Conservation (phyloP, 108 stramenopile genomes). For the Heterococcus sp. region DNA sequence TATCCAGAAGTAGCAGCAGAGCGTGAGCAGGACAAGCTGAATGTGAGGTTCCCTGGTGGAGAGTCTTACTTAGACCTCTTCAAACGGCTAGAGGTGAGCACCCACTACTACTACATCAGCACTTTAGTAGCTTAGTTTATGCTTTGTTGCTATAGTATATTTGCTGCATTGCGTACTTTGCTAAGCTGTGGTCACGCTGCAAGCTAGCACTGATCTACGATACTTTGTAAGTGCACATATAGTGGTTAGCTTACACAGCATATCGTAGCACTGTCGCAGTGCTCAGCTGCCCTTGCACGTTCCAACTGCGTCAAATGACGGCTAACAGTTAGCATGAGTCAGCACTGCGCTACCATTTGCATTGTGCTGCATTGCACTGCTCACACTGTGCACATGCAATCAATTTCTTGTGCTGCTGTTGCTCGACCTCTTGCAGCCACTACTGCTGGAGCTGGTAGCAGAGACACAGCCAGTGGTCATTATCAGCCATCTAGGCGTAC, state of each 20-base stretch:
- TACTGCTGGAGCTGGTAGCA: conserved; percentile 31
- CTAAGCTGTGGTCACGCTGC: too few species aligned
- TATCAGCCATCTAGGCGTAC: conserved; percentile 30
- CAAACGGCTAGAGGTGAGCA: conserved; percentile 12
- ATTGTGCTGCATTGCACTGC: neutral
- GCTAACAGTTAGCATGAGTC: too few species aligned
- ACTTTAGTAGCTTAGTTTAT: neutral
- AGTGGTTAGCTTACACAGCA: too few species aligned
- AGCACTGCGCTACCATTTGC: conserved; percentile 15
- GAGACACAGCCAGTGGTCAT: conserved; percentile 39
- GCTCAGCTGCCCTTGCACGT: neutral
- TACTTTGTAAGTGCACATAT: too few species aligned
- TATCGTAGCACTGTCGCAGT: too few species aligned
- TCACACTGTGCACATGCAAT: neutral
- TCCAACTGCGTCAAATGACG: too few species aligned
- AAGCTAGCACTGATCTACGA: too few species aligned
- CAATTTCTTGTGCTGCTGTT: neutral
- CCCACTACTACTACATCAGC: neutral
- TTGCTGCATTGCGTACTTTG: neutral
- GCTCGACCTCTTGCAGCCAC: neutral
- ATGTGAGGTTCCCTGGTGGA: conserved; percentile 20
- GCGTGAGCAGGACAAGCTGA: neutral
- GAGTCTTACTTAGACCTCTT: conserved; percentile 38
- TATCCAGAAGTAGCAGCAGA: neutral
- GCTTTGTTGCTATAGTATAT: too few species aligned